phyloP scores from a whole-genome alignment of 192 early-diverging fungal species.

The Coemansia sp. region DNA sequence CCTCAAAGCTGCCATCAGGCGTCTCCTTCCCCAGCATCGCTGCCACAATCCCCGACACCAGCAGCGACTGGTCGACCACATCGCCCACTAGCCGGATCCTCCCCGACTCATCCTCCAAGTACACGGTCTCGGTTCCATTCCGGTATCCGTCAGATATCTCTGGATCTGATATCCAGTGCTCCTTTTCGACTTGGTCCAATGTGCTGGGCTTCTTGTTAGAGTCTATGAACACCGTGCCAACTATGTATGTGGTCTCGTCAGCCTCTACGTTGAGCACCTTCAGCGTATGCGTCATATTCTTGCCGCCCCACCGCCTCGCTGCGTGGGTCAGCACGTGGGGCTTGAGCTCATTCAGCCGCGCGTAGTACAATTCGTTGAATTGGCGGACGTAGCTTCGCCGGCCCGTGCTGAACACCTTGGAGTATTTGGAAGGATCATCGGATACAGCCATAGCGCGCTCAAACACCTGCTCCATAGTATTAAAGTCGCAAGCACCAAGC shows the following conservation, averaged over 20 bases:
- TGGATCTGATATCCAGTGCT: conserved; percentile 72
- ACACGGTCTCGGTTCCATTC: conserved; percentile 62
- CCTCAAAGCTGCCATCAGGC: conserved; percentile 78
- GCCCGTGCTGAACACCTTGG: conserved; percentile 32
- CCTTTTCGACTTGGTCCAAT: conserved; percentile 82
- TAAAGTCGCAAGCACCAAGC: neutral
- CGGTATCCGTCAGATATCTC: conserved; percentile 69
- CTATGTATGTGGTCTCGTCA: conserved; percentile 66
- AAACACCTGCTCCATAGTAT: neutral
- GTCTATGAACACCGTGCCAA: conserved; percentile 91
- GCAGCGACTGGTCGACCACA: conserved; percentile 51
- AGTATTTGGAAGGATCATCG: conserved; percentile 1
- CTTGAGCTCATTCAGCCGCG: conserved; percentile 69
- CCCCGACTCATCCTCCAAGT: conserved; percentile 93
- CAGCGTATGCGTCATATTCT: conserved; percentile 50
- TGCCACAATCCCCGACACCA: conserved; percentile 83
- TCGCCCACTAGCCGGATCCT: conserved; percentile 75
- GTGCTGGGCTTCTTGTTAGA: conserved; percentile 89
- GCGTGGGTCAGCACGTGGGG: conserved; percentile 65
- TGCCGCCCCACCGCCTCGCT: conserved; percentile 21
- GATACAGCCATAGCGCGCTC: neutral
- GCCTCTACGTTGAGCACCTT: conserved; percentile 76
- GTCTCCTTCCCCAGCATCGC: conserved; percentile 83
- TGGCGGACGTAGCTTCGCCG: conserved; percentile 76
- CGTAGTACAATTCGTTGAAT: conserved; percentile 86